Conservation (phyloP, 2,329 filamentous ascomycete species). For the Colletotrichum sp. region DNA sequence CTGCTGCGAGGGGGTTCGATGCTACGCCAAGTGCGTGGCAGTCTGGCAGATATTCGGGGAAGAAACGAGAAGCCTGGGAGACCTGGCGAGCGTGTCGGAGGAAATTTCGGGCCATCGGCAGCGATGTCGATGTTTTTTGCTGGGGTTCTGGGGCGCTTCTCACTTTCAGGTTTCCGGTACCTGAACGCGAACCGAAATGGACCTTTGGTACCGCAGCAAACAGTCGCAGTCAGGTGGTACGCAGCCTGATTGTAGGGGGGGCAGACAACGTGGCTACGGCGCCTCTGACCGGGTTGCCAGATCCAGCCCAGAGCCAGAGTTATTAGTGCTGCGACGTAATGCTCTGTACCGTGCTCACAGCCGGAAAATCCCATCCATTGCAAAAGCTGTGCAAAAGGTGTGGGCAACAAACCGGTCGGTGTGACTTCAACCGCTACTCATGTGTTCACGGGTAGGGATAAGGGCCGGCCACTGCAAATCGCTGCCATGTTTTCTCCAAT, state of each 20-base stretch:
- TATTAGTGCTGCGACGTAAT: background rate
- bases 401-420: background rate
- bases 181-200: background rate
- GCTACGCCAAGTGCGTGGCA: conserved; percentile 3
- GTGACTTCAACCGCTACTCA: background rate
- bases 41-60: background rate
- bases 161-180: background rate
- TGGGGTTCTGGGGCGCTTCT: background rate
- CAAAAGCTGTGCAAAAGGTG: background rate
- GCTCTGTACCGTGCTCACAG: background rate
- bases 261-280: background rate
- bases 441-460: background rate
- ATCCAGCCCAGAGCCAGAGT: background rate
- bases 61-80: background rate
- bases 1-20: background rate
- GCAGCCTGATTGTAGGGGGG: background rate
- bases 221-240: background rate
- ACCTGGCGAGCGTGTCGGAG: conserved; percentile 6
- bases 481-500: background rate
- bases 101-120: conserved; percentile 18
- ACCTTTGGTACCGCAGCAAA: background rate
- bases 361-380: background rate
- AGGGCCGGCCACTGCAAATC: background rate
- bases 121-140: conserved; percentile 3
- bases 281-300: background rate